phyloP scores from a whole-genome alignment of 805 yeast species.

The Kodamaea hsintzibuensis region DNA sequence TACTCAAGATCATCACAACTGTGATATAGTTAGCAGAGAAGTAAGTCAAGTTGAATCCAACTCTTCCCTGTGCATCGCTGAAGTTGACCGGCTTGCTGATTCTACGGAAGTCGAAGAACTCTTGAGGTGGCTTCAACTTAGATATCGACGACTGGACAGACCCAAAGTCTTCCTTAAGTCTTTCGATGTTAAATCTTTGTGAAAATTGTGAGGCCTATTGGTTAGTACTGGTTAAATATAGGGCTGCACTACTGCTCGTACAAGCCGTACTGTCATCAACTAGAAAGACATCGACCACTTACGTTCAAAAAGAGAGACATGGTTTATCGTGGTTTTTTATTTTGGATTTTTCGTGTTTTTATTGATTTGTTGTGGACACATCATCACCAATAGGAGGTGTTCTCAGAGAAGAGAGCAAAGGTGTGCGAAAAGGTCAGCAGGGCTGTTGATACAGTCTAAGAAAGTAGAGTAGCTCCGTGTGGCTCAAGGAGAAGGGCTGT shows the following conservation, averaged over 20 bases:
- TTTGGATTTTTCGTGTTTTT: conserved; percentile 7
- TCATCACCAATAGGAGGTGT: not conserved
- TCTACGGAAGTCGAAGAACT: conserved; percentile 88
- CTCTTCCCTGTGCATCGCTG: conserved; percentile 86
- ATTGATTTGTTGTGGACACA: not conserved
- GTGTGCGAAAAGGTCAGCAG: not conserved
- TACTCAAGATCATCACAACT: conserved; percentile 67
- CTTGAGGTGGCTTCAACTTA: conserved; percentile 84
- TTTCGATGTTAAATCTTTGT: conserved; percentile 26
- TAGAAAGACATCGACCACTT: not conserved
- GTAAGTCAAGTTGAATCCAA: conserved; percentile 81
- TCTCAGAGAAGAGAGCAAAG: not conserved
- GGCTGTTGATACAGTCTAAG: not conserved
- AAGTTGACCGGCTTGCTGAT: conserved; percentile 88
- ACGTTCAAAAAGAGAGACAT: conserved; percentile 12
- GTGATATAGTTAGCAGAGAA: conserved; percentile 84
- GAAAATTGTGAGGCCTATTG: conserved; percentile 17
- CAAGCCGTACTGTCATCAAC: not conserved
- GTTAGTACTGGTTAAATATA: conserved; percentile 6
- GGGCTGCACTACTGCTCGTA: not conserved
- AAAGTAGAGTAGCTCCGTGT: not conserved
- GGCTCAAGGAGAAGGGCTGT: not conserved
- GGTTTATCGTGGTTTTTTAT: not conserved
- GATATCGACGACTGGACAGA: conserved; percentile 64
- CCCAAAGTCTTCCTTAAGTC: conserved; percentile 25